Evolutionary conservation across 345 rosid species (phyloP), one percentile per base, ranked within the genome.

Genomic region (Cardamine chenopodiifolia): DNA sequence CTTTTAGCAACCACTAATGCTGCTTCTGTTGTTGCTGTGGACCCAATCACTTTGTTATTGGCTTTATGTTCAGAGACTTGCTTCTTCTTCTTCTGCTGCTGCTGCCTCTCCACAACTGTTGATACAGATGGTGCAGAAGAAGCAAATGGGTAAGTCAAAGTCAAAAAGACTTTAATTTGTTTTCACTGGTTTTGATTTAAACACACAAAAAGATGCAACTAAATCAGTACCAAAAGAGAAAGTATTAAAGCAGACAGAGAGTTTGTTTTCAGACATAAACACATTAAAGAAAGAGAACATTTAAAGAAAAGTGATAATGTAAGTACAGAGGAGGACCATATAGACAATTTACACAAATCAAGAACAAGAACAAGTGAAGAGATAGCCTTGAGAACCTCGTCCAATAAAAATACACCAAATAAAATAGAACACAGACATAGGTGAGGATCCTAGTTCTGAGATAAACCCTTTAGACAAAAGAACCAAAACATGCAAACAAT

Each of bases 1-100:
- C 96, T 88, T 78, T 78, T 83, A 59, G 93, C 87, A 78, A 75
- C 84, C 63, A 84, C 85, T 11, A 88, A 82, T 55, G 81, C 75
- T 44, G 12, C 26, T 49, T 48, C 39, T 68, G 69, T 53, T 68
- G 4, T 61, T 68, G 3, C 59, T 37, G 54, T 73, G 71, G 82
- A 79, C 70, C 70, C 82, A 75, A 34, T 72, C 28, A 57, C 68
- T 75, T 75, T 85, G 73, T 25, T 75, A 72, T 73, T 76, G 78
- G 75, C 79, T 72, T 80, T 78, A 40, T 49, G 62, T 49, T 74
- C 72, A 56, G 54, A 76, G 61, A 71, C 71, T 66, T 57, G 84
- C 55, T 8, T 39, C 50, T 68, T 72, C 57, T 70, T 75, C 62
- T 75, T 82, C 39, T 79, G 58, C 62, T 61, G 74, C 62, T 78